phyloP scores from a whole-genome alignment of 169 alveolate species.

The Cryptosporidium baileyi region DNA sequence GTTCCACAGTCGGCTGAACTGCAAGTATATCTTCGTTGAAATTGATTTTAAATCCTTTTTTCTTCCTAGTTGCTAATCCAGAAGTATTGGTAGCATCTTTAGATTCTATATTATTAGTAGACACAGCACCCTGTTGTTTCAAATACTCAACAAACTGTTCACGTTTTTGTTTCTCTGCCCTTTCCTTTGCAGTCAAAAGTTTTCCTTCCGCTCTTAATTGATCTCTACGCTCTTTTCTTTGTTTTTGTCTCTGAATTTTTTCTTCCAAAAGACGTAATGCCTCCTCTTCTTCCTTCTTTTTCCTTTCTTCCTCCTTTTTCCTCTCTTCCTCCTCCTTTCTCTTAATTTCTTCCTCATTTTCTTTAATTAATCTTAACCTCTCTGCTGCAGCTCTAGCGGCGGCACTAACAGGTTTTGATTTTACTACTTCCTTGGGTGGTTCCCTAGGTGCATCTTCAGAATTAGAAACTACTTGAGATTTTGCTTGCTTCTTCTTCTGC shows the following conservation, averaged over 20 bases:
- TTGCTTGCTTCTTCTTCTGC: constrained; percentile 50
- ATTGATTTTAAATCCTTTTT: constrained; percentile 43
- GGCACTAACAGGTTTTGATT: not conserved
- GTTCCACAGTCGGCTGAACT: constrained; percentile 23
- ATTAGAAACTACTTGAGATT: constrained; percentile 1
- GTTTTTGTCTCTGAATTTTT: constrained; percentile 74
- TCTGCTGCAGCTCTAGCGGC: constrained; percentile 85
- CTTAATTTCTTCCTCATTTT: constrained; percentile 69
- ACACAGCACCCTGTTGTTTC: constrained; percentile 73
- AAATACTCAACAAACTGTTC: constrained; percentile 79
- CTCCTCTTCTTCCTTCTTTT: constrained; percentile 80
- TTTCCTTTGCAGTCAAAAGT: constrained; percentile 81
- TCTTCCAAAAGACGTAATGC: constrained; percentile 72
- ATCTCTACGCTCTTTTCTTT: constrained; percentile 81
- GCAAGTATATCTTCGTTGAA: constrained; percentile 58
- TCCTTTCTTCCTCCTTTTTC: constrained; percentile 81
- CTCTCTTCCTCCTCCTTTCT: constrained; percentile 79
- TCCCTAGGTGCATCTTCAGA: not conserved
- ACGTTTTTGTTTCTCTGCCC: constrained; percentile 78
- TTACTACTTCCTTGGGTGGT: no score
- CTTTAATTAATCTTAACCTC: constrained; percentile 77
- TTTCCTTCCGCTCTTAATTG: constrained; percentile 84
- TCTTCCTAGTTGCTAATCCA: constrained; percentile 36
- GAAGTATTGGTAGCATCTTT: not conserved
- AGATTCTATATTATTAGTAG: not conserved